These are phyloP conservation scores for Kodamaea sp. DNA, from an alignment of 1,139 yeast genomes.

Conservation along the genomic window DNA sequence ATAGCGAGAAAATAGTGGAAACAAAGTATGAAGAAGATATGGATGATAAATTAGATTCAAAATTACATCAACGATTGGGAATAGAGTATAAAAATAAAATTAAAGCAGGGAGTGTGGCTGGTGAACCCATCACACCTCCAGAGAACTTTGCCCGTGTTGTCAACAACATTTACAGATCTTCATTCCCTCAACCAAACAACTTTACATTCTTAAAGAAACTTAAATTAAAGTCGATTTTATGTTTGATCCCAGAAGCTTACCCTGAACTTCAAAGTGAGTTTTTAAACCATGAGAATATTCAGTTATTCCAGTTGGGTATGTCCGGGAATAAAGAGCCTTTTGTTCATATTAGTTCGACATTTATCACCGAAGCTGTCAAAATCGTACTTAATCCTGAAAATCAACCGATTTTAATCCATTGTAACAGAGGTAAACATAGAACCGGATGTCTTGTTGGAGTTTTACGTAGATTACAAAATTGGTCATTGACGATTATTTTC, in stretches of 20 bases:
- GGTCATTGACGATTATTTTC: constrained; percentile 91
- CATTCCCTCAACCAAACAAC: constrained; percentile 84
- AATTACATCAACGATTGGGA: constrained; percentile 21
- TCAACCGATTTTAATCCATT: constrained; percentile 89
- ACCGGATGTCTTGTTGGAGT: constrained; percentile 97
- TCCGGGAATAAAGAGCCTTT: constrained; percentile 96
- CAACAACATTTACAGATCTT: constrained; percentile 75
- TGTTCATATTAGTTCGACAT: constrained; percentile 74
- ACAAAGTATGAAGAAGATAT: constrained; percentile 39
- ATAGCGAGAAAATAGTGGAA: constrained; percentile 17
- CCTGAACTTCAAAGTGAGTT: constrained; percentile 73
- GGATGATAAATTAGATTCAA: constrained; percentile 40
- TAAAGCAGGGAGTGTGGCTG: constrained; percentile 7
- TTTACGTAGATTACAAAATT: constrained; percentile 76
- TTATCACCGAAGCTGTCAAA: constrained; percentile 76
- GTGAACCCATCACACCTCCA: constrained; percentile 57
- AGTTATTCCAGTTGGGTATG: constrained; percentile 83
- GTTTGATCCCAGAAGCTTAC: constrained; percentile 87
- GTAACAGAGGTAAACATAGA: constrained; percentile 94
- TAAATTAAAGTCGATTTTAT: constrained; percentile 68
- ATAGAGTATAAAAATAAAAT: constrained; percentile 15
- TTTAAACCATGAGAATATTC: constrained; percentile 55
- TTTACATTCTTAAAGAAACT: constrained; percentile 64
- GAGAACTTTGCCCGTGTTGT: constrained; percentile 88
- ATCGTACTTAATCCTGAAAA: constrained; percentile 78